Evolutionary conservation across 202 grass and related monocot species (phyloP).

Genomic region (Zizania palustris): DNA sequence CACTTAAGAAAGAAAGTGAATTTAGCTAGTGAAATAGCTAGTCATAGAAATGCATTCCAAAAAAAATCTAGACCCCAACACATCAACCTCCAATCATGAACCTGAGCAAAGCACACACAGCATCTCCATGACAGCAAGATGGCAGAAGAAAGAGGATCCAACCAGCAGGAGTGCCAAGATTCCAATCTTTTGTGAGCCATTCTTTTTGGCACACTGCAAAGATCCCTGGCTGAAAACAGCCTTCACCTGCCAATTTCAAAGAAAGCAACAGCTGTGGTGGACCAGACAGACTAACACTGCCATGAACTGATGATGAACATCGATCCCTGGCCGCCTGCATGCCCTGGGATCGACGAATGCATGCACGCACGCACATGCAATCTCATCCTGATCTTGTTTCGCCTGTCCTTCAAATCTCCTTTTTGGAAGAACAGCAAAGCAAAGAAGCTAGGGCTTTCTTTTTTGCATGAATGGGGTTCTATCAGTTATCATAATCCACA

Average conservation of each 20-base stretch:
- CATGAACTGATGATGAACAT: too few species aligned
- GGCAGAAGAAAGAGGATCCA: conserved; percentile 24
- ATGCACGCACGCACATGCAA: conserved; percentile 40
- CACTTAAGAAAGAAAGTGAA: too few species aligned
- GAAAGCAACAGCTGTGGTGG: conserved; percentile 31
- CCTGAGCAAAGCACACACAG: conserved; percentile 12
- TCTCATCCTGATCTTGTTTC: conserved; percentile 27
- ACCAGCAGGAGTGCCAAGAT: conserved; percentile 32
- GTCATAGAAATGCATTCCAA: too few species aligned
- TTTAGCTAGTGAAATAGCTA: too few species aligned
- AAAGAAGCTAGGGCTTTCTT: background rate
- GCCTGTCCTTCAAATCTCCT: conserved; percentile 13
- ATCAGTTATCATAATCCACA: conserved; percentile 20
- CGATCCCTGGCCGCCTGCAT: background rate
- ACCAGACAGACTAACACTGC: conserved; percentile 2
- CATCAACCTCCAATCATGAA: conserved; percentile 37
- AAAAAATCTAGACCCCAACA: background rate
- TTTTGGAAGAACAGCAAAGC: background rate
- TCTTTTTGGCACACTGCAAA: conserved; percentile 30
- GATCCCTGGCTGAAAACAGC: conserved; percentile 21
- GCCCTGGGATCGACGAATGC: background rate
- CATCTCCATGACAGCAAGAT: conserved; percentile 5
- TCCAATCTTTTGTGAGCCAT: conserved; percentile 37
- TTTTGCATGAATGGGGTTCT: background rate
- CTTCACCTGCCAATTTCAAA: conserved; percentile 30